phyloP scores from a whole-genome alignment of 2,329 filamentous ascomycete genomes.

The Botryotinia convoluta region DNA sequence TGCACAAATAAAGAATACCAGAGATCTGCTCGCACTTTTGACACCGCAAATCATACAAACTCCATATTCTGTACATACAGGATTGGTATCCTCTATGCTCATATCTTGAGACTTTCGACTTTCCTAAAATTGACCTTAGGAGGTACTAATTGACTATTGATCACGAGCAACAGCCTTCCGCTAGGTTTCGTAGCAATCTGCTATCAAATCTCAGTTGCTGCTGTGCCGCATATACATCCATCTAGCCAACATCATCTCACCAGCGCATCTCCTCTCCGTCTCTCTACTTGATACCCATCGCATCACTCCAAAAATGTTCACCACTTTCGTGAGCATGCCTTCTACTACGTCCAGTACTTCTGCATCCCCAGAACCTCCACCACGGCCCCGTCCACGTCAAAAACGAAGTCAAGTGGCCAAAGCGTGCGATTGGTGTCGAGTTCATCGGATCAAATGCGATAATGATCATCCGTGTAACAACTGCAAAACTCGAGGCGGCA shows the following conservation, averaged over 20 bases:
- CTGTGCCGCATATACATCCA: constrained; percentile 1
- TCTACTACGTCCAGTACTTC: constrained; percentile 13
- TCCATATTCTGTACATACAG: constrained; percentile 1
- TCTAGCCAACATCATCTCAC: neutral
- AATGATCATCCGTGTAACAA: constrained; percentile 42
- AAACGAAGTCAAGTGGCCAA: constrained; percentile 37
- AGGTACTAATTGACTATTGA: neutral
- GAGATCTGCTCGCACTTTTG: neutral
- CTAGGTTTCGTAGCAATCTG: neutral
- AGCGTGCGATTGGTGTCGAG: constrained; percentile 44
- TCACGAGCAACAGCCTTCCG: neutral
- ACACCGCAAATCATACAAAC: constrained; percentile 11
- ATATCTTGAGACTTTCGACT: neutral
- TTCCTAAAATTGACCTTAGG: neutral
- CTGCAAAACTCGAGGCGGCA: constrained; percentile 40
- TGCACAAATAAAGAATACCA: constrained; percentile 3
- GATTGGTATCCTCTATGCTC: neutral
- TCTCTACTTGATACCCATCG: neutral
- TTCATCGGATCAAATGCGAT: constrained; percentile 45
- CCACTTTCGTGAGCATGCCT: constrained; percentile 21
- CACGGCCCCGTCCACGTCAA: constrained; percentile 18
- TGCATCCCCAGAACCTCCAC: constrained; percentile 16
- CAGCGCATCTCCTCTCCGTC: neutral
- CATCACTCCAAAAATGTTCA: constrained; percentile 8
- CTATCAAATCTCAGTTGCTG: neutral